Evolutionary conservation across 371 early-diverging fungal species (phyloP), one percentile per base, ranked within the genome.

Genomic region (Actinomortierella ambigua): DNA sequence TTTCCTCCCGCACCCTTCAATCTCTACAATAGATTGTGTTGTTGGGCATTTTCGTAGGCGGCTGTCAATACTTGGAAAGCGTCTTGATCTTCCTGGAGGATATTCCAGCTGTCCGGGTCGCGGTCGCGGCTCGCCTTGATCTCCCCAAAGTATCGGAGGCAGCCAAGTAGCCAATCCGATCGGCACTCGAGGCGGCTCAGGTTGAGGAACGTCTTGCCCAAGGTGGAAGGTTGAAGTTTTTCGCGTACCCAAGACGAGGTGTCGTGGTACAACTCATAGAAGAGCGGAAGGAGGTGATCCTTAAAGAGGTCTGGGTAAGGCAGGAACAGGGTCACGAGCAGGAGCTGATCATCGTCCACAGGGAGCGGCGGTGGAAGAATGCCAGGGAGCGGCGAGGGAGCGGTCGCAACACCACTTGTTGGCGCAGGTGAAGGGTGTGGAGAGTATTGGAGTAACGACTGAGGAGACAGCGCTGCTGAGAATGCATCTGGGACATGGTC

Each of bases 131-230:
- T 48, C 43, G 18, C 23, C 42, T 20, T 20, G 44, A 59, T 50
- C 42, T 14, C 41, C 9, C 26, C 44, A 43, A 49, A 69, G 22
- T 69, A 69, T 23, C 60, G 47, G 9, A 69, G 49, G 41, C 69
- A 69, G 13, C 51, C 40, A 23, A 60, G 0, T 18, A 49, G 53
- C 39, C 63, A n/a, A 0, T 18, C 27, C 0, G 46, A 34, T 4
- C 34, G 50, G 44, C 69, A 69, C n/a, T 64, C 65, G 26, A 69
- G 50, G 0, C 57, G 50, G 6, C 29, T 6, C 26, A 69, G 53
- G 14, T 57, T 69, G 2, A 47, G 51, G 7, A 49, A 29, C 18
- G 64, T 64, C 17, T 40, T 49, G 5, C 53, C 65, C 7, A 69
- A 53, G 2, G 61, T 60, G 27, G 50, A 52, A 0, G 57, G 57